Conservation (phyloP, 768 basidiomycete genomes). For the Pleurotus platypus region DNA sequence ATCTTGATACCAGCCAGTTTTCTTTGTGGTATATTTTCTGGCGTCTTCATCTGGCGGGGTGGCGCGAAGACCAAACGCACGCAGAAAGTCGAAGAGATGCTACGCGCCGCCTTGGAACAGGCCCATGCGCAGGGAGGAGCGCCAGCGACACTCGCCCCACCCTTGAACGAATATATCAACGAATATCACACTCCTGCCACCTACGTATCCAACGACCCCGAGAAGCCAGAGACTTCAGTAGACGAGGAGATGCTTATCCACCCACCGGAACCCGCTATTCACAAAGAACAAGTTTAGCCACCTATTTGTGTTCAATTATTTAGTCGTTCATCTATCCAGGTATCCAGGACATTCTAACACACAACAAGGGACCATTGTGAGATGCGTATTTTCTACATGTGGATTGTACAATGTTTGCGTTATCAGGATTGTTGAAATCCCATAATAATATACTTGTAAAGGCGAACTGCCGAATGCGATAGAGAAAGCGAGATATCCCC, state of each 20-base stretch:
- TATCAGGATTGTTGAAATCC: constrained; percentile 81
- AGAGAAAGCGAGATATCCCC: too few species aligned
- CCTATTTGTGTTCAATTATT: background rate
- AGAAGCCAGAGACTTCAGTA: background rate
- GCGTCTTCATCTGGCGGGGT: constrained; percentile 71
- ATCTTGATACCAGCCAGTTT: constrained; percentile 71
- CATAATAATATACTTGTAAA: background rate
- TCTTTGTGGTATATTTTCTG: constrained; percentile 73
- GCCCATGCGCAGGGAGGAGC: background rate
- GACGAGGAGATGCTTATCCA: background rate
- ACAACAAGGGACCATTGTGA: background rate
- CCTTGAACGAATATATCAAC: background rate
- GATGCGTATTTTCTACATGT: constrained; percentile 11
- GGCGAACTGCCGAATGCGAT: background rate
- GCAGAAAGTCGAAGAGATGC: constrained; percentile 56
- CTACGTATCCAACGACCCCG: background rate
- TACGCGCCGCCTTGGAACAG: constrained; percentile 42
- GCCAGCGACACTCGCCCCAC: background rate
- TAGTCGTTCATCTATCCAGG: background rate
- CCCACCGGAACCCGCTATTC: background rate
- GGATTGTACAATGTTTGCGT: constrained; percentile 17
- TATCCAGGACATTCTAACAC: background rate
- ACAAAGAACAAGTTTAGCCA: background rate
- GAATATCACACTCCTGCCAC: background rate
- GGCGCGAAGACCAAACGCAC: constrained; percentile 66